Evolutionary conservation across 495 filamentous ascomycete species (phyloP), one percentile per base, ranked within the genome.

Genomic region (Hypomontagnella monticulosa): DNA sequence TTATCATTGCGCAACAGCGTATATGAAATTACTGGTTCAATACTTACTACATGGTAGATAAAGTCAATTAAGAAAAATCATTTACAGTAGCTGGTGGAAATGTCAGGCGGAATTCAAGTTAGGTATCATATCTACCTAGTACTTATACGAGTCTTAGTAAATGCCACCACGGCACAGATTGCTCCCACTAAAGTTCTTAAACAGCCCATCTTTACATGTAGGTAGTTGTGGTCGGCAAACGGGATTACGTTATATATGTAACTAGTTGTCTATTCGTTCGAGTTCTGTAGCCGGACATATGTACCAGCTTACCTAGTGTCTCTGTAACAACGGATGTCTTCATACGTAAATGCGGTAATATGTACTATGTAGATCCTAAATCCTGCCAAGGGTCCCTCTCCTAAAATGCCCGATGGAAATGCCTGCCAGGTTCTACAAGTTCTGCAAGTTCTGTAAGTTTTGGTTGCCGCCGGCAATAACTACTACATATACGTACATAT

Each of bases 371-470:
- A 64, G 54, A 51, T 63, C 34, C 42, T 32, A 11, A 60, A 60
- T 60, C 38, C 54, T 60, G 38, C 50, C 7, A 41, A 38, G 50
- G 41, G 42, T 37, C 37, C 36, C 42, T 49, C 46, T 16, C 27
- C 51, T 18, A 60, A 49, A 63, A 46, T 43, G 14, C 46, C 66
- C 54, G 59, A 63, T 49, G 66, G 43, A 42, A 61, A 56, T 23
- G 12, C 14, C 18, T 40, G 15, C 43, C 30, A 34, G n/a, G 20
- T 40, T 27, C 23, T 27, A 6, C 23, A 27, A 6, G 23, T 27
- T 27, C 23, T 27, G 23, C 23, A 27, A 27, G 23, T 27, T 27
- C 23, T 27, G 23, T 6, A 27, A 27, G 23, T 27, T 27, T 6
- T 27, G 23, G 23, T 27, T 27, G 23, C 23, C 23, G 23, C 23